Conservation (phyloP, 306 rosid genomes). For the Lathyrus tuberosus region DNA sequence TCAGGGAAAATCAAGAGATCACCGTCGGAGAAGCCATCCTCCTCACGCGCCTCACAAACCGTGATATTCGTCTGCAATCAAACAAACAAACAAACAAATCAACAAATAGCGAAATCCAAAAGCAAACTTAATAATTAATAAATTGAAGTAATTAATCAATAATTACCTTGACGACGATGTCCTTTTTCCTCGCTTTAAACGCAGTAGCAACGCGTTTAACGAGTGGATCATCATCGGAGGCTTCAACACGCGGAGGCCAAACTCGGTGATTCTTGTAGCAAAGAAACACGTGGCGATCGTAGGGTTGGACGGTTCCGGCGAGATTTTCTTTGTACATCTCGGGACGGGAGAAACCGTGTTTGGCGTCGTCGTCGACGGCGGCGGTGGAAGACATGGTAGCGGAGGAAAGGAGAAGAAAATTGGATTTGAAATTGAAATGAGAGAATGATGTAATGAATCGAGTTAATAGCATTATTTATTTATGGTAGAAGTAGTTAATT, state of each 20-base stretch:
- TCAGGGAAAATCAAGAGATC: slow-evolving; percentile 86
- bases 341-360: slow-evolving; percentile 72
- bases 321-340: slow-evolving; percentile 77
- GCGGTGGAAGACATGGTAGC: slow-evolving; percentile 54
- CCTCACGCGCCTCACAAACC: slow-evolving; percentile 70
- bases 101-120: neutral
- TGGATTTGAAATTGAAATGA: neutral
- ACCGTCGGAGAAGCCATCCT: slow-evolving; percentile 62
- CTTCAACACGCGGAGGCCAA: slow-evolving; percentile 81
- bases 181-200: slow-evolving; percentile 62
- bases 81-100: slow-evolving; percentile 21
- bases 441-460: slow-evolving; percentile 10
- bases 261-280: slow-evolving; percentile 70
- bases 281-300: slow-evolving; percentile 88
- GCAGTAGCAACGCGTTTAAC: slow-evolving; percentile 60
- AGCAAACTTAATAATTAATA: neutral
- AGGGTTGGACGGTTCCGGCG: slow-evolving; percentile 67
- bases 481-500: neutral
- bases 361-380: slow-evolving; percentile 46
- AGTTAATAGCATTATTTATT: slow-evolving; percentile 1
- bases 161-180: slow-evolving; percentile 57
- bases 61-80: slow-evolving; percentile 69
- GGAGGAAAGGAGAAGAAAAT: slow-evolving; percentile 5
- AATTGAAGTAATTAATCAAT: neutral
- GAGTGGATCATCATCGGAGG: slow-evolving; percentile 69